A percentile compares a stretch with the other conserved stretches of the same genome.
Conservation (phyloP, 2,329 filamentous ascomycete species). For the Pyrenophora teres region DNA sequence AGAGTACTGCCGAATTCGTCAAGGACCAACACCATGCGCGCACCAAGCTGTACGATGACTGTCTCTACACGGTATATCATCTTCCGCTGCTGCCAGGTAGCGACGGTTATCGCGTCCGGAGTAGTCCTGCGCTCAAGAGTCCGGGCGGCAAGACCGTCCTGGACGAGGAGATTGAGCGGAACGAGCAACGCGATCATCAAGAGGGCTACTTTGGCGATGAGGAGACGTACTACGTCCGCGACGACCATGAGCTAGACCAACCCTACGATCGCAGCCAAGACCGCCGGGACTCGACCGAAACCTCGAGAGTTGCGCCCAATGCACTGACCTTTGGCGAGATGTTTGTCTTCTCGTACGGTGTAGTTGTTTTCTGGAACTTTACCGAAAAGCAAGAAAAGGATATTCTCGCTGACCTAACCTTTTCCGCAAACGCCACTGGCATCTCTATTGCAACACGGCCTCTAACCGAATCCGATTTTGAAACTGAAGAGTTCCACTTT, state of each 20-base stretch:
- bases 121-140: constrained; percentile 88
- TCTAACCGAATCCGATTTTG: constrained; percentile 85
- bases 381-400: constrained; percentile 95
- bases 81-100: constrained; percentile 82
- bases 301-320: constrained; percentile 66
- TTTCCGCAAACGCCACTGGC: constrained; percentile 71
- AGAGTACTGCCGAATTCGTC: constrained; percentile 84
- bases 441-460: constrained; percentile 76
- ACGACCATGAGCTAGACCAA: constrained; percentile 38
- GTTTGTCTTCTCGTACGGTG: constrained; percentile 96
- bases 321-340: constrained; percentile 87
- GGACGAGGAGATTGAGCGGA: constrained; percentile 94
- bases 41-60: constrained; percentile 97
- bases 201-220: constrained; percentile 88
- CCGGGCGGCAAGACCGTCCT: constrained; percentile 90
- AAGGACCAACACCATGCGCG: constrained; percentile 85
- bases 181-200: constrained; percentile 84
- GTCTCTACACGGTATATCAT: constrained; percentile 93
- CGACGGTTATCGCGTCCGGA: constrained; percentile 86
- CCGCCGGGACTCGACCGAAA: constrained; percentile 27
- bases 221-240: constrained; percentile 56
- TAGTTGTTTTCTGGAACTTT: constrained; percentile 99
- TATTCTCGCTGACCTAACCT: constrained; percentile 90
- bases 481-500: constrained; percentile 98
- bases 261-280: constrained; percentile 24